Evolutionary conservation across 2,329 filamentous ascomycete genomes (phyloP).

Genomic region (Thelonectria rubi): DNA sequence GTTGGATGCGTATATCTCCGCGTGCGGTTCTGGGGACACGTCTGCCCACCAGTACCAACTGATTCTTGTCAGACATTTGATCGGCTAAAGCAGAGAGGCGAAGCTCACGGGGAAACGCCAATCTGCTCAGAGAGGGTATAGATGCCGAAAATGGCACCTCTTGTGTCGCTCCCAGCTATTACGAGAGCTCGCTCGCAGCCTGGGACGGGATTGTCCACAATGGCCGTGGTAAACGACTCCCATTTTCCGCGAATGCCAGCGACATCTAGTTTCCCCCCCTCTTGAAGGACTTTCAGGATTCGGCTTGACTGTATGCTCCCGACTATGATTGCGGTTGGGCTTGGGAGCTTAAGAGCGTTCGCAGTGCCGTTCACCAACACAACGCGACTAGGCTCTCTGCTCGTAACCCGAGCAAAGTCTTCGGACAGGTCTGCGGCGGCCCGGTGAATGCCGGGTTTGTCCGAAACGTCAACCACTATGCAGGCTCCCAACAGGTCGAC

Average conservation of each 20-base stretch:
- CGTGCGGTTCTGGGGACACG: constrained; percentile 20
- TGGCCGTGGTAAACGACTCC: constrained; percentile 71
- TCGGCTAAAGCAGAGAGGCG: constrained; percentile 54
- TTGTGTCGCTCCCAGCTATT: constrained; percentile 71
- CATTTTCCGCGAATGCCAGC: constrained; percentile 67
- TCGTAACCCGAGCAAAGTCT: constrained; percentile 1
- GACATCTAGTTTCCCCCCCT: constrained; percentile 51
- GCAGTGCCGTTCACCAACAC: neutral
- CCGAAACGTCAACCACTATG: constrained; percentile 3
- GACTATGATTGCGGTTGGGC: constrained; percentile 2
- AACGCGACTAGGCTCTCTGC: neutral
- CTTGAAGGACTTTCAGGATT: neutral
- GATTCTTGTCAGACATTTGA: constrained; percentile 69
- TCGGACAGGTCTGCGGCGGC: constrained; percentile 1
- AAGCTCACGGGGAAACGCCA: constrained; percentile 60
- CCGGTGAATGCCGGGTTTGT: constrained; percentile 6
- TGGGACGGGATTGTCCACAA: constrained; percentile 66
- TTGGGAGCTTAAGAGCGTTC: neutral
- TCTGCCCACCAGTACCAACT: constrained; percentile 41
- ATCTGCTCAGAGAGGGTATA: constrained; percentile 78
- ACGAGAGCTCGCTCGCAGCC: constrained; percentile 68
- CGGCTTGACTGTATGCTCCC: neutral
- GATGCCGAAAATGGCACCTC: constrained; percentile 74
- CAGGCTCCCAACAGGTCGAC: neutral
- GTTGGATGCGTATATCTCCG: constrained; percentile 1